Evolutionary conservation across 2,329 filamentous ascomycete genomes (phyloP).

Genomic region (Pseudogymnoascus sp.): DNA sequence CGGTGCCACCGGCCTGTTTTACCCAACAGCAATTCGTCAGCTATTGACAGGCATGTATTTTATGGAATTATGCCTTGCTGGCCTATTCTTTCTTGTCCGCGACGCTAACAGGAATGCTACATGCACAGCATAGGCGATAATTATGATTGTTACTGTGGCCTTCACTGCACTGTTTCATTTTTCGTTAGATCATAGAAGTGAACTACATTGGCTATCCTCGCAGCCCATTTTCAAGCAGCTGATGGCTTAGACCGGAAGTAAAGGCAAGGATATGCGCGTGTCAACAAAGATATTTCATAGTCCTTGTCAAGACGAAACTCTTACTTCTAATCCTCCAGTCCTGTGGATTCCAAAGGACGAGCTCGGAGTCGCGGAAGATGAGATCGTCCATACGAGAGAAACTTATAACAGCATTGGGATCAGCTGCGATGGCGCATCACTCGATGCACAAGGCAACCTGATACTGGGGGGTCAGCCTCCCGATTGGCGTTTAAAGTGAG

Average conservation of each 20-base stretch:
- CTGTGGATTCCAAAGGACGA: conserved; percentile 36
- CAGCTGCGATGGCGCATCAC: neutral
- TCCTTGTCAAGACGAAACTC: conserved; percentile 4
- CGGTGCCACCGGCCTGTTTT: neutral
- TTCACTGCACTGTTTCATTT: conserved; percentile 14
- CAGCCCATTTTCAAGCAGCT: neutral
- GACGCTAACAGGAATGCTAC: neutral
- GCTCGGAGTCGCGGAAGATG: neutral
- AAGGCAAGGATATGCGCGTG: neutral
- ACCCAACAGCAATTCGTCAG: conserved; percentile 7
- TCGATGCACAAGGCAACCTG: neutral
- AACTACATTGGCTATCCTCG: neutral
- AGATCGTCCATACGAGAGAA: neutral
- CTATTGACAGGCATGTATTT: conserved; percentile 11
- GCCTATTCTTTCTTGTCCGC: conserved; percentile 10
- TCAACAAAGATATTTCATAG: neutral
- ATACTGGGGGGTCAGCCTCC: neutral
- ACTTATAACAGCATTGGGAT: neutral
- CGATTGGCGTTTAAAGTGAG: neutral
- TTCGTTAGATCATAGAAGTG: conserved; percentile 55
- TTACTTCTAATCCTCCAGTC: neutral
- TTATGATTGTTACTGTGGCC: neutral
- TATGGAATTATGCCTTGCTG: conserved; percentile 10
- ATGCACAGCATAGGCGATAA: too few species aligned
- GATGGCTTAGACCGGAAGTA: neutral